Conservation (phyloP, 78 protist genomes). For the Dictyostelium intermedium region DNA sequence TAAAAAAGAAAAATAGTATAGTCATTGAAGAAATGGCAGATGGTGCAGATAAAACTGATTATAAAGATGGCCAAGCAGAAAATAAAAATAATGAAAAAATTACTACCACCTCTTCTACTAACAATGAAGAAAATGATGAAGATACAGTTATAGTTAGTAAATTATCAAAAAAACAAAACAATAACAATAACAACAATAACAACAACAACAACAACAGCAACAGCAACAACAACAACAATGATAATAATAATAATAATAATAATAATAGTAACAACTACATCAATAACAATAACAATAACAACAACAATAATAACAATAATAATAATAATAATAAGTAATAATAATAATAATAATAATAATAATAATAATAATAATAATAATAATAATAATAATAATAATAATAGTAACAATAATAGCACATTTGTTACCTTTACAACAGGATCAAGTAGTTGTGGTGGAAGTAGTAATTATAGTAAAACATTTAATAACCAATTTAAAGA, state of each 20-base stretch:
- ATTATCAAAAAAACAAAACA: background rate
- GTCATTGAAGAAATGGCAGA: background rate
- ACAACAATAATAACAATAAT: background rate
- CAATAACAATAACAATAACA: background rate
- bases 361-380: background rate
- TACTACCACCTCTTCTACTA: background rate
- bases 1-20: background rate
- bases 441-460: background rate
- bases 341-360: background rate
- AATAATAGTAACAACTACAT: background rate
- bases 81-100: background rate
- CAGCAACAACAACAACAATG: background rate
- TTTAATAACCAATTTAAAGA: background rate
- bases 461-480: background rate
- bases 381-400: background rate
- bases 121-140: background rate
- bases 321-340: background rate
- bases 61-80: background rate
- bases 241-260: background rate
- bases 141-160: background rate
- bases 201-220: background rate
- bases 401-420: background rate
- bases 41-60: background rate
- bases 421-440: background rate
- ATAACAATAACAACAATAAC: background rate